phyloP scores from a whole-genome alignment of 352 stramenopile genomes.

The Phytophthora fragariaefolia region DNA sequence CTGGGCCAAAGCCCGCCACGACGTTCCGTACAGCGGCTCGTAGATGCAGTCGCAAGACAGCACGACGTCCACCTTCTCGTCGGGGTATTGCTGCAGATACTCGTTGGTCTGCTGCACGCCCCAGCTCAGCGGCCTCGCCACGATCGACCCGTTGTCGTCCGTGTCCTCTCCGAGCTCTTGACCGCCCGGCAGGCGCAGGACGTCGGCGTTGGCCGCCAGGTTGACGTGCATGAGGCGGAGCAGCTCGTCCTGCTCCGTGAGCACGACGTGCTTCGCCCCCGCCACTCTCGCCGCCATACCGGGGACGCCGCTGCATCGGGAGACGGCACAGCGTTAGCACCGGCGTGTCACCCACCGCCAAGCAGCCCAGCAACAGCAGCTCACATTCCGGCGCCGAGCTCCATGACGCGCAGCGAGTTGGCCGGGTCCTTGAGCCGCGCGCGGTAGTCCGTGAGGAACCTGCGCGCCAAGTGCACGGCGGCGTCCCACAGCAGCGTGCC shows the following conservation, averaged over 20 bases:
- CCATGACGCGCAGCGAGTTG: conserved; percentile 62
- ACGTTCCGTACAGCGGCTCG: conserved; percentile 93
- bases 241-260: conserved; percentile 93
- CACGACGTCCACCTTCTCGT: conserved; percentile 89
- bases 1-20: conserved; percentile 88
- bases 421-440: conserved; percentile 36
- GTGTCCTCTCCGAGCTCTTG: conserved; percentile 24
- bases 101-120: conserved; percentile 68
- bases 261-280: conserved; percentile 82
- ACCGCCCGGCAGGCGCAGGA: conserved; percentile 37
- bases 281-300: conserved; percentile 91
- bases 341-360: neutral
- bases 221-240: conserved; percentile 87
- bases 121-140: conserved; percentile 77
- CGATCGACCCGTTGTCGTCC: conserved; percentile 45
- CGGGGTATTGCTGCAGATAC: conserved; percentile 59
- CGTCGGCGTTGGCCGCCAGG: conserved; percentile 52
- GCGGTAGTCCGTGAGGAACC: conserved; percentile 62
- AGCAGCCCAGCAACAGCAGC: too few species aligned
- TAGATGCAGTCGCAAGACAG: conserved; percentile 97
- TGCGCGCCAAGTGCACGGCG: conserved; percentile 65
- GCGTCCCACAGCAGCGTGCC: conserved; percentile 93
- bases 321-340: neutral
- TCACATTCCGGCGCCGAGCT: conserved; percentile 86
- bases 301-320: conserved; percentile 78